Conservation (phyloP, 495 filamentous ascomycete species). For the Talaromyces ruber region DNA sequence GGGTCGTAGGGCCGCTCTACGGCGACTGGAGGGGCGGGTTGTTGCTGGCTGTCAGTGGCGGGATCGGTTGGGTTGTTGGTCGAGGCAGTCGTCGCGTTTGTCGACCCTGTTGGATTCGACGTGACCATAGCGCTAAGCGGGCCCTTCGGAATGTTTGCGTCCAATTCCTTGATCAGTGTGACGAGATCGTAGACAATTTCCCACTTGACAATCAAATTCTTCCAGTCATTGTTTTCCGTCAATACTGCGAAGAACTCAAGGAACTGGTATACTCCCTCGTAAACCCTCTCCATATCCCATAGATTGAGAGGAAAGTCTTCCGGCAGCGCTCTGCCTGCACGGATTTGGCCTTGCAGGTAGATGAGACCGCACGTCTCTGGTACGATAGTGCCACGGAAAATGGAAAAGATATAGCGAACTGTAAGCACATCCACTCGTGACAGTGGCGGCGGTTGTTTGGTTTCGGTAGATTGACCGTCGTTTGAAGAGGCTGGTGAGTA, state of each 20-base stretch:
- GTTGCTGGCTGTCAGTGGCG: constrained; percentile 21
- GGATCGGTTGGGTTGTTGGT: constrained; percentile 18
- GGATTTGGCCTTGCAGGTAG: constrained; percentile 85
- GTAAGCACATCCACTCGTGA: constrained; percentile 56
- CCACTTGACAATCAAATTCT: constrained; percentile 74
- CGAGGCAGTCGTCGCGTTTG: constrained; percentile 16
- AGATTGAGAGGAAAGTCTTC: constrained; percentile 88
- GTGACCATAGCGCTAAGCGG: constrained; percentile 40
- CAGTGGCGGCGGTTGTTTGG: constrained; percentile 25
- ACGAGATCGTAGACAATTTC: constrained; percentile 80
- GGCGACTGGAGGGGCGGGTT: constrained; percentile 31
- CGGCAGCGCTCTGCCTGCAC: constrained; percentile 50
- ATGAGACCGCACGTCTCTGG: constrained; percentile 90
- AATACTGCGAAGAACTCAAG: constrained; percentile 90
- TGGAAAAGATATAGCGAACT: constrained; percentile 82
- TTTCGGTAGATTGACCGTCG: constrained; percentile 27
- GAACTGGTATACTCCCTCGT: constrained; percentile 84
- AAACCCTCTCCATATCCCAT: constrained; percentile 93
- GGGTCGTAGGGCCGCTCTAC: constrained; percentile 51
- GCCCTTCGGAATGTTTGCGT: constrained; percentile 72
- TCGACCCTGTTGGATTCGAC: constrained; percentile 10
- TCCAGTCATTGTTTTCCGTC: constrained; percentile 64
- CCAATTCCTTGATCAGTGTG: constrained; percentile 74
- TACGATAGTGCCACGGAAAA: constrained; percentile 85
- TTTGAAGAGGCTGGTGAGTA: constrained; percentile 46